These are phyloP conservation scores for Paraleonurus japonicus DNA, from an alignment of 257 asterid species.

Conservation along the genomic window DNA sequence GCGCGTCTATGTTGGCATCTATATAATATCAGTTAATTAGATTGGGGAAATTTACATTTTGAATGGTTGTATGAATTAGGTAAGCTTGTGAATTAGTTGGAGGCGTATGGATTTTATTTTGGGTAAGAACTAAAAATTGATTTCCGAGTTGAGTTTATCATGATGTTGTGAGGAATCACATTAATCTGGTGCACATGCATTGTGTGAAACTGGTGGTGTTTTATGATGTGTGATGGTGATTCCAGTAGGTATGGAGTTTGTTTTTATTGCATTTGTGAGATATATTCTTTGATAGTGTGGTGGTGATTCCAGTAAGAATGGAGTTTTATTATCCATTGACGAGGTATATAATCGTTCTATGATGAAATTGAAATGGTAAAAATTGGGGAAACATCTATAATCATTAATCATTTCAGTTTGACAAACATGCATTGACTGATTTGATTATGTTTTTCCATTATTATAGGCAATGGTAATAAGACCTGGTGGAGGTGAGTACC, in stretches of 20 bases:
- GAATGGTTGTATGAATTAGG: slow-evolving; percentile 20
- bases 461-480: slow-evolving; percentile 52
- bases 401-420: slow-evolving; percentile 14
- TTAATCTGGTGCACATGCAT: slow-evolving; percentile 23
- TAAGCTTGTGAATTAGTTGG: slow-evolving; percentile 24
- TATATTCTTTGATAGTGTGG: neutral
- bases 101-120: slow-evolving; percentile 25
- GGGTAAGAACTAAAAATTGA: slow-evolving; percentile 16
- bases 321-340: slow-evolving; percentile 12
- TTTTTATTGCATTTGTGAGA: slow-evolving; percentile 9
- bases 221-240: neutral
- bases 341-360: slow-evolving; percentile 5
- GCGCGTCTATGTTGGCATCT: slow-evolving; percentile 15
- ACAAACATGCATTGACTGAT: slow-evolving; percentile 18
- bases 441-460: slow-evolving; percentile 5
- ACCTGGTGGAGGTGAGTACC: slow-evolving; percentile 49
- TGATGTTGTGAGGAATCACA: neutral
- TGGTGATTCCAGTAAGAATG: slow-evolving; percentile 14
- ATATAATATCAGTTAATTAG: slow-evolving; percentile 1
- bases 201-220: slow-evolving; percentile 10
- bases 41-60: slow-evolving; percentile 15
- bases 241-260: slow-evolving; percentile 15
- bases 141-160: slow-evolving; percentile 17
- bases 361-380: neutral
- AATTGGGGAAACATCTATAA: neutral